Percentiles rank a stretch among this genome's conserved stretches.
phyloP scores from a whole-genome alignment of 495 filamentous ascomycete genomes.

The Penicillium psychrofluorescens region DNA sequence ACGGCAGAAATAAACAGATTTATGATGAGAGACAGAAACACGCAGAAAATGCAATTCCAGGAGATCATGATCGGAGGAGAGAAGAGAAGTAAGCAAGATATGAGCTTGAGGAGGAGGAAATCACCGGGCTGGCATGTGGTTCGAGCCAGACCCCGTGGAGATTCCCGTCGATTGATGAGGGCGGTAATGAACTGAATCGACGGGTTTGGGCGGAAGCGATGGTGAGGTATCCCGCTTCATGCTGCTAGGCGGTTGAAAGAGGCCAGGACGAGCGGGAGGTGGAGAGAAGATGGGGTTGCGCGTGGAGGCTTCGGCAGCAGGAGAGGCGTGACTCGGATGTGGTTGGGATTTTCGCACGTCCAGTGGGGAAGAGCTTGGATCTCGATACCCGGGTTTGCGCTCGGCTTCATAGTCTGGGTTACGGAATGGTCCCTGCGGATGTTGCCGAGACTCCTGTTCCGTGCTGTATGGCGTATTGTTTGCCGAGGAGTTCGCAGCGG shows the following conservation, averaged over 20 bases:
- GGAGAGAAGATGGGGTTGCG: slow-evolving; percentile 33
- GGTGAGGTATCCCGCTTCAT: slow-evolving; percentile 28
- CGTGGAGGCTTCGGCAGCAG: slow-evolving; percentile 10
- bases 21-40: slow-evolving; percentile 3
- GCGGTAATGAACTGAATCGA: slow-evolving; percentile 29
- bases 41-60: slow-evolving; percentile 1
- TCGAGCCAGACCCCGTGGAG: slow-evolving; percentile 23
- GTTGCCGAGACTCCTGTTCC: slow-evolving; percentile 29
- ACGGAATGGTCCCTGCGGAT: slow-evolving; percentile 18
- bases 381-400: slow-evolving; percentile 33
- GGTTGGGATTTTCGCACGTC: slow-evolving; percentile 39
- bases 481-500: slow-evolving; percentile 37
- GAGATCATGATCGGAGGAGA: slow-evolving; percentile 6
- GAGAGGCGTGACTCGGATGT: slow-evolving; percentile 20
- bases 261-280: slow-evolving; percentile 26
- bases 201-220: slow-evolving; percentile 23
- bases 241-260: slow-evolving; percentile 24
- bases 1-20: not conserved
- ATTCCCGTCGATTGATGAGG: slow-evolving; percentile 15
- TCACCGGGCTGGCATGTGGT: slow-evolving; percentile 32
- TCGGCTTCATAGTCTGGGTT: slow-evolving; percentile 34
- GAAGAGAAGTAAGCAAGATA: not conserved
- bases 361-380: slow-evolving; percentile 36
- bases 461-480: slow-evolving; percentile 38
- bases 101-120: not conserved